Evolutionary conservation across 129 eudicot genomes (phyloP), one percentile per base, ranked within the genome.

Genomic region (Logfia minima): DNA sequence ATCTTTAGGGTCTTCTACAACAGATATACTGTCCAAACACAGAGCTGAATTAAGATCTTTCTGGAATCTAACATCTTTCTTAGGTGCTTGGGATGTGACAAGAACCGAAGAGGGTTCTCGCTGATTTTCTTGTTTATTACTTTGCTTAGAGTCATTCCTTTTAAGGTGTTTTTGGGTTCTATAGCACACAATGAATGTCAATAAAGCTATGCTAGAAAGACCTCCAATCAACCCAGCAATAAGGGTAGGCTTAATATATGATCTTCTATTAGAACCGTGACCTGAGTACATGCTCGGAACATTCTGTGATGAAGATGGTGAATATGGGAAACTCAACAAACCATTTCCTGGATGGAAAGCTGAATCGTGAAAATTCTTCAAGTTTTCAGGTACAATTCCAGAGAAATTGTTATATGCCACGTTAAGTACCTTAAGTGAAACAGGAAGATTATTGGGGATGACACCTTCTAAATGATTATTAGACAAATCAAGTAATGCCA

Each of bases 321-420:
- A 82, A 66, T 71, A 52, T 16, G 92, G 90, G 72, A 85, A 71
- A n/a, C 66, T 68, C 39, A 92, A 85, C 43, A 85, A 78, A 73
- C 67, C 10, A 72, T 92, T 92, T 68, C 97, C 97, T 0, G 97
- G 97, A 86, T 86, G 96, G 58, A 92, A 92, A 18, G 97, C 78
- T 3, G 91, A 85, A 84, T 87, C 86, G 72, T 96, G 90, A 68
- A 89, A 92, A 31, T 79, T 85, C 68, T 75, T 79, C 71, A 92
- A 81, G 81, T 82, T 89, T 64, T 87, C 86, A 29, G 95, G 97
- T 58, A 92, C 90, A 41, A 79, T 52, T 64, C 97, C 97, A 32
- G 97, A 87, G 22, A 92, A 84, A 80, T 89, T 92, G 80, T 92
- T 92, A 61, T 85, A 79, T 24, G 96, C 84, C 22, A 89, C 91